Evolutionary conservation across 2,329 filamentous ascomycete species (phyloP).

Genomic region (Emergomyces orientalis): DNA sequence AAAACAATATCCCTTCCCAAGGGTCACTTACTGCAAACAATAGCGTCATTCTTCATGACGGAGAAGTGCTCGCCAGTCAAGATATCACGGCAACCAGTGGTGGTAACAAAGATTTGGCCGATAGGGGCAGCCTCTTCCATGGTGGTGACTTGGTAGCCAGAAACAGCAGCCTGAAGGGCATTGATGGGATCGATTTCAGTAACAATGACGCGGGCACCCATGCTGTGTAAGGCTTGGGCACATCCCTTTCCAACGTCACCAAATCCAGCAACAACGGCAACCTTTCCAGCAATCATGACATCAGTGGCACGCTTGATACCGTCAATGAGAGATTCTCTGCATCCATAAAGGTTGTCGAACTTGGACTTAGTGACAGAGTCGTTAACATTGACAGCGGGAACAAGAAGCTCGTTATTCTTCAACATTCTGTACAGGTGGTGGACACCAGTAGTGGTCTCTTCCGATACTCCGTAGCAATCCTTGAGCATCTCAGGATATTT

Average conservation of each 20-base stretch:
- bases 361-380: slow-evolving; percentile 99
- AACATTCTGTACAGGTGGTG: slow-evolving; percentile 99
- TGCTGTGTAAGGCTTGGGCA: slow-evolving; percentile 86
- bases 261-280: slow-evolving; percentile 93
- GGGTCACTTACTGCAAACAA: slow-evolving; percentile 74
- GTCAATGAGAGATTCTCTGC: slow-evolving; percentile 96
- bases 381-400: slow-evolving; percentile 98
- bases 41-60: slow-evolving; percentile 92
- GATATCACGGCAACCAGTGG: slow-evolving; percentile 98
- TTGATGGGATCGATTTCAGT: slow-evolving; percentile 99
- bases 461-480: slow-evolving; percentile 95
- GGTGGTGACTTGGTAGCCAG: slow-evolving; percentile 90
- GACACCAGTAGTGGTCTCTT: slow-evolving; percentile 99
- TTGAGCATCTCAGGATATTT: slow-evolving; percentile 99
- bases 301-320: slow-evolving; percentile 99
- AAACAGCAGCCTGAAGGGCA: slow-evolving; percentile 95
- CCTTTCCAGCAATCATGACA: slow-evolving; percentile 99
- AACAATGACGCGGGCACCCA: slow-evolving; percentile 93
- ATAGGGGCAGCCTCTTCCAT: slow-evolving; percentile 89
- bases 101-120: slow-evolving; percentile 98
- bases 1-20: background rate
- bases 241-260: slow-evolving; percentile 99
- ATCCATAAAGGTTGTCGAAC: slow-evolving; percentile 99
- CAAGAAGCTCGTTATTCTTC: slow-evolving; percentile 79
- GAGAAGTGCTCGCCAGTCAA: slow-evolving; percentile 87